Conservation (phyloP, 1,139 yeast genomes). For the Spathaspora sp. region DNA sequence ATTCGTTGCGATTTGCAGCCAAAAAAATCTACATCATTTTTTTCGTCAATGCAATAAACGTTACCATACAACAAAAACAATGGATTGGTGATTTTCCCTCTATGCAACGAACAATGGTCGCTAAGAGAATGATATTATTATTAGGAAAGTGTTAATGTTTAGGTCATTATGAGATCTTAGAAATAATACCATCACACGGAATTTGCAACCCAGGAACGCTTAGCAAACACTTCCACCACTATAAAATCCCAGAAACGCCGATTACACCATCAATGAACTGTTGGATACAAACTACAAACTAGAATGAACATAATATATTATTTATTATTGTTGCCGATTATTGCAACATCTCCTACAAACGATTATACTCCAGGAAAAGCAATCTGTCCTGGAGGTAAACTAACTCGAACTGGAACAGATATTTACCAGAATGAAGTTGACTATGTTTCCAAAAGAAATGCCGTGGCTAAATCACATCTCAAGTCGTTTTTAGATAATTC, state of each 20-base stretch:
- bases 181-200: too few relatives aligned
- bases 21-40: neutral
- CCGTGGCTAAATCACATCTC: constrained; percentile 52
- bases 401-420: constrained; percentile 38
- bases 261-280: too few relatives aligned
- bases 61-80: constrained; percentile 1
- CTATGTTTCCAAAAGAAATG: constrained; percentile 51
- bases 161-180: too few relatives aligned
- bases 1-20: neutral
- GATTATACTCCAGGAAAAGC: constrained; percentile 67
- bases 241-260: too few relatives aligned
- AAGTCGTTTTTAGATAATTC: constrained; percentile 55
- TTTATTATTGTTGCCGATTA: neutral
- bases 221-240: too few relatives aligned
- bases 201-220: too few relatives aligned
- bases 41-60: neutral
- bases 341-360: constrained; percentile 47
- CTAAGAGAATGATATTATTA: neutral
- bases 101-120: neutral
- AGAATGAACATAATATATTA: too few relatives aligned
- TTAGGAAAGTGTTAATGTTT: neutral
- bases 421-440: constrained; percentile 35
- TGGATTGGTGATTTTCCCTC: neutral
- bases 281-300: too few relatives aligned
- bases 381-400: constrained; percentile 48